Conservation (phyloP, 2,329 filamentous ascomycete species). For the Hyphodiscus sp. region DNA sequence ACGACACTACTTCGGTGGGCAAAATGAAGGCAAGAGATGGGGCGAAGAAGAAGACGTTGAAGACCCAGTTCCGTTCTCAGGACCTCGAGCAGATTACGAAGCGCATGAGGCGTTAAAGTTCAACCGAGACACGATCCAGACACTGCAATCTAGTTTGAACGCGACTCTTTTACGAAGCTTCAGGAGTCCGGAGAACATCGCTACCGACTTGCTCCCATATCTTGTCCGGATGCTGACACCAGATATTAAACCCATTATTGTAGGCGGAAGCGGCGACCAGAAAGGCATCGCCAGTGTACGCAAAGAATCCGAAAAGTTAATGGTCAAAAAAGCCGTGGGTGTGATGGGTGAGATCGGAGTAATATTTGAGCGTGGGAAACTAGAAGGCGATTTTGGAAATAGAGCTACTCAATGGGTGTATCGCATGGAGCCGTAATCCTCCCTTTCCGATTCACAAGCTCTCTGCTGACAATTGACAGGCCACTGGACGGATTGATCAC, state of each 20-base stretch:
- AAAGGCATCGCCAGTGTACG: conserved; percentile 75
- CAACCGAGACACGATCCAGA: conserved; percentile 66
- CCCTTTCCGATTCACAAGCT: not conserved
- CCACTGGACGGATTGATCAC: conserved; percentile 70
- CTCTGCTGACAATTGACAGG: conserved; percentile 28
- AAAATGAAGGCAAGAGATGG: conserved; percentile 42
- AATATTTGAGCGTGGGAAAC: conserved; percentile 69
- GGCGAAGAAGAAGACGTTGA: conserved; percentile 35
- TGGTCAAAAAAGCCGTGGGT: conserved; percentile 73
- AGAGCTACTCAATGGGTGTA: conserved; percentile 70
- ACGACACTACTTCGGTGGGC: conserved; percentile 35
- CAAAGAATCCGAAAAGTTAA: conserved; percentile 74
- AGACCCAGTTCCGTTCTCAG: conserved; percentile 67
- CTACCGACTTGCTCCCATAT: conserved; percentile 79
- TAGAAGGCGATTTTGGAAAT: conserved; percentile 60
- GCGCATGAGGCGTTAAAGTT: conserved; percentile 76
- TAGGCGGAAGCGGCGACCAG: conserved; percentile 61
- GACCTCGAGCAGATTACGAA: conserved; percentile 72
- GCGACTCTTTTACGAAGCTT: conserved; percentile 70
- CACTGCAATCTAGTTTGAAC: conserved; percentile 67
- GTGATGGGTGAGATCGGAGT: conserved; percentile 81
- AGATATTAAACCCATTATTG: conserved; percentile 83
- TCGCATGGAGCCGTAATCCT: conserved; percentile 80
- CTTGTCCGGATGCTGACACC: conserved; percentile 78
- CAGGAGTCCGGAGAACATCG: conserved; percentile 69